Evolutionary conservation across 768 basidiomycete genomes (phyloP), one percentile per base, ranked within the genome.

Genomic region (Auriculariales sp.): DNA sequence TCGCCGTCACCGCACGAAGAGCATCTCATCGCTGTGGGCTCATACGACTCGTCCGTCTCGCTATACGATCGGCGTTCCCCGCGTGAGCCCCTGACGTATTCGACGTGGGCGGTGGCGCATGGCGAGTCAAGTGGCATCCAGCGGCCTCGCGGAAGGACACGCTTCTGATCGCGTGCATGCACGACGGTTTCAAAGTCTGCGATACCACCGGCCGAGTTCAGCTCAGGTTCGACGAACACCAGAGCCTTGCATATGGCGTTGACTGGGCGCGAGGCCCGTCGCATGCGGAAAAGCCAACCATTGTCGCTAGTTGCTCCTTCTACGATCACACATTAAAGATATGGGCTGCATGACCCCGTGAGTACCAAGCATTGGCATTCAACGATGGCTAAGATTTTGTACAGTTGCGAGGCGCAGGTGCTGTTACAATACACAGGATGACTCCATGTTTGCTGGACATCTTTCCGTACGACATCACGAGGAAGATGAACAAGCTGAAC

Each of bases 71-170:
- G 68, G 0, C 81, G 94, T 3, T 83, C 79, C 45, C 77, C 77
- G 3, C 60, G 70, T 3, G 61, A 61, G 3, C 77, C 87, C 0
- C 55, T 97, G 11, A 66, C 1, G 66, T 72, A 46, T 75, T 74
- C 24, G 73, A 83, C 50, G 79, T 89, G 2, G 90, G 89, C 10
- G 95, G 95, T 11, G 95, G 95, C 2, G 86, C 79, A 10, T 99
- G 95, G 95, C 76, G 95, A 15, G 80, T 90, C 51, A 92, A 94
- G 63, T 99, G 92, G 90, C 91, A 98, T 64, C 91, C 93, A 5
- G 75, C 74, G 3, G 54, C 71, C 2, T 56, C 59, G n/a, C 74
- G 91, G 39, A 74, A 72, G 54, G 58, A 73, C 31, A 86, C 93
- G 58, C 71, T 98, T 2, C 74, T 97, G 17, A 79, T 91, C n/a